Percentiles rank a stretch among this genome's conserved stretches.
These are phyloP conservation scores for Neopestalotiopsis sp. DNA, from an alignment of 2,329 filamentous ascomycete species.

Conservation along the genomic window DNA sequence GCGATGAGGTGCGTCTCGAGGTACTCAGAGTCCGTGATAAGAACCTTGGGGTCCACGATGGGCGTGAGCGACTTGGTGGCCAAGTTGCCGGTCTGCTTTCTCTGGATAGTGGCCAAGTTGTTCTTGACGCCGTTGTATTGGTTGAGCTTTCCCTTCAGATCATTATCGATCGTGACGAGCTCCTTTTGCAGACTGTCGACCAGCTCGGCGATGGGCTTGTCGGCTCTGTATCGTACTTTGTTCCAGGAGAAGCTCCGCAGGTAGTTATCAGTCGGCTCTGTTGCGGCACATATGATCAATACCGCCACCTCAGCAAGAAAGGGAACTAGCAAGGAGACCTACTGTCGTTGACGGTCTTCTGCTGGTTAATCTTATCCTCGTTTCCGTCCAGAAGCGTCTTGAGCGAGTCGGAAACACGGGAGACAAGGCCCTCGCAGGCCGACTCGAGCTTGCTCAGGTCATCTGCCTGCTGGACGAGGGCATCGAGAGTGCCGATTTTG, in stretches of 20 bases:
- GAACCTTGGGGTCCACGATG: constrained; percentile 79
- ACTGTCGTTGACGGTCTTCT: constrained; percentile 97
- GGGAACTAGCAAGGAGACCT: constrained; percentile 40
- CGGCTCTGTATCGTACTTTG: constrained; percentile 94
- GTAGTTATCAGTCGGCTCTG: constrained; percentile 96
- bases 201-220: constrained; percentile 87
- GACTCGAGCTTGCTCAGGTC: constrained; percentile 88
- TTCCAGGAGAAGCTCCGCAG: constrained; percentile 92
- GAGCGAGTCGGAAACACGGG: constrained; percentile 87
- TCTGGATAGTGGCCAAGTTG: constrained; percentile 79
- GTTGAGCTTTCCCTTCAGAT: constrained; percentile 91
- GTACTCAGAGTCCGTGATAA: constrained; percentile 92
- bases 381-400: constrained; percentile 83
- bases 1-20: constrained; percentile 94
- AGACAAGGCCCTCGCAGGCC: constrained; percentile 80
- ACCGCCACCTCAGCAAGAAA: neutral
- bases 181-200: constrained; percentile 93
- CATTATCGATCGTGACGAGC: constrained; percentile 89
- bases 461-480: constrained; percentile 93
- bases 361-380: constrained; percentile 80
- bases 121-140: constrained; percentile 94
- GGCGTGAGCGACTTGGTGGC: constrained; percentile 92
- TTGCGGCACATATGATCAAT: constrained; percentile 22
- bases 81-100: constrained; percentile 92
- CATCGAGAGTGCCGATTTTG: constrained; percentile 97